phyloP scores from a whole-genome alignment of 176 grass and related monocot species.

The Phoenix dactylifera region DNA sequence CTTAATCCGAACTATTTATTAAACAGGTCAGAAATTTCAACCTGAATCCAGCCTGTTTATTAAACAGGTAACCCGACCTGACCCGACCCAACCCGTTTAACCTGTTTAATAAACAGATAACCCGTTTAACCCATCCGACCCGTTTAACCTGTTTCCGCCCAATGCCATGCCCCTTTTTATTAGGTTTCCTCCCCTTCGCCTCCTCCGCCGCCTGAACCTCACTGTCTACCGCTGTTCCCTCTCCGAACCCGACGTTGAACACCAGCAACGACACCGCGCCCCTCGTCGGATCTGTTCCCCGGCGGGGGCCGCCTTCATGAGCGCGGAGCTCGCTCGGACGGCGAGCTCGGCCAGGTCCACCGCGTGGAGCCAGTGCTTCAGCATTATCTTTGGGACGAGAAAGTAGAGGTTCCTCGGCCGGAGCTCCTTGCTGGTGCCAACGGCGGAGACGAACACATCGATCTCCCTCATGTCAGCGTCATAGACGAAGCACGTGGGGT shows the following conservation, averaged over 20 bases:
- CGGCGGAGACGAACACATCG: constrained; percentile 27
- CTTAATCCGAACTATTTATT: too few relatives aligned
- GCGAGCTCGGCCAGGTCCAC: constrained; percentile 63
- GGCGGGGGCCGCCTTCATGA: too few relatives aligned
- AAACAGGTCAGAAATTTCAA: too few relatives aligned
- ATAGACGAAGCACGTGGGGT: too few relatives aligned
- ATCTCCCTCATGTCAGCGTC: constrained; percentile 63
- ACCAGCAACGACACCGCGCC: constrained; percentile 37
- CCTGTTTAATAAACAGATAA: too few relatives aligned
- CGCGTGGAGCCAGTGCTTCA: constrained; percentile 30
- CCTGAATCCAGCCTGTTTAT: too few relatives aligned
- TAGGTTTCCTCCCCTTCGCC: constrained; percentile 6
- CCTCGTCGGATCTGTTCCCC: constrained; percentile 15
- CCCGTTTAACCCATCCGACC: too few relatives aligned
- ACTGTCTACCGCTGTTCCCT: neutral
- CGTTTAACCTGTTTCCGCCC: too few relatives aligned
- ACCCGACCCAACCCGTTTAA: too few relatives aligned
- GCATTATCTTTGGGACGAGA: constrained; percentile 43
- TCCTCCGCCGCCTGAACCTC: neutral
- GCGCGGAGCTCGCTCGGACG: constrained; percentile 46
- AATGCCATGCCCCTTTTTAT: constrained; percentile 1
- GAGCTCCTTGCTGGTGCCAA: constrained; percentile 26
- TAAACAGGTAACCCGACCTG: too few relatives aligned
- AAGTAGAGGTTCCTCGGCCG: constrained; percentile 82
- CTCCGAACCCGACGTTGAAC: constrained; percentile 25